Conservation (phyloP, 176 grass and related monocot genomes). For the Rhynchospora pubera region DNA sequence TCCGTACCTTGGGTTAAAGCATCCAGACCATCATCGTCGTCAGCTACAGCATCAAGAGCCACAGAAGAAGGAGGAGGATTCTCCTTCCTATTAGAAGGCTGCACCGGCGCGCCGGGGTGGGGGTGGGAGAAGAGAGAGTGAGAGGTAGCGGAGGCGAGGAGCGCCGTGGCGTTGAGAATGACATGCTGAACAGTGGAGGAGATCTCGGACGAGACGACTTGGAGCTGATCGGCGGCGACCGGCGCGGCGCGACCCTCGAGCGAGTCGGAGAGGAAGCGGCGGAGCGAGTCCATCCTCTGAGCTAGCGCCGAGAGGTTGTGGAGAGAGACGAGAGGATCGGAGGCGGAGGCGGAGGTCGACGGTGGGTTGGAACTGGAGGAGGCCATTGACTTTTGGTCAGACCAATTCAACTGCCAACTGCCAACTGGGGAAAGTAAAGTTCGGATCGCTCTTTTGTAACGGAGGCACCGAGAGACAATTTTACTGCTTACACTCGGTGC, state of each 20-base stretch:
- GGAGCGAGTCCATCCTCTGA: slow-evolving; percentile 20
- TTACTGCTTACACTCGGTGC: background rate
- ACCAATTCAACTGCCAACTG: background rate
- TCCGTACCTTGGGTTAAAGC: slow-evolving; percentile 12
- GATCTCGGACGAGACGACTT: slow-evolving; percentile 67
- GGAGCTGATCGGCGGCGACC: slow-evolving; percentile 17
- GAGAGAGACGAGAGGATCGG: background rate
- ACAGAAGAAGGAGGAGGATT: slow-evolving; percentile 7
- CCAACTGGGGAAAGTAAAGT: background rate
- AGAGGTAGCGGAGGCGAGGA: slow-evolving; percentile 53
- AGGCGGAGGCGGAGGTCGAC: background rate
- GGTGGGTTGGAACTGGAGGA: background rate
- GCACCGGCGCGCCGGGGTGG: background rate
- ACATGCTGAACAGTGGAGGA: slow-evolving; percentile 57
- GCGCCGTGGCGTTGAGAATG: slow-evolving; percentile 71
- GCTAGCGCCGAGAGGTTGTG: slow-evolving; percentile 7
- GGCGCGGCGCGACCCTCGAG: slow-evolving; percentile 15
- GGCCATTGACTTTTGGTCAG: background rate
- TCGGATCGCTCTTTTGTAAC: background rate
- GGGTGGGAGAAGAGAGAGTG: background rate
- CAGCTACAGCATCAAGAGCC: background rate
- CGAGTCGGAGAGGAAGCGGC: slow-evolving; percentile 17
- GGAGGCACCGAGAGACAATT: background rate
- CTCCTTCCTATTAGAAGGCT: slow-evolving; percentile 23
- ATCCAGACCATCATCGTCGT: slow-evolving; percentile 14